A percentile compares a stretch with the other conserved stretches of the same genome.
phyloP scores from a whole-genome alignment of 2,329 filamentous ascomycete species.

The Fusarium sp. region DNA sequence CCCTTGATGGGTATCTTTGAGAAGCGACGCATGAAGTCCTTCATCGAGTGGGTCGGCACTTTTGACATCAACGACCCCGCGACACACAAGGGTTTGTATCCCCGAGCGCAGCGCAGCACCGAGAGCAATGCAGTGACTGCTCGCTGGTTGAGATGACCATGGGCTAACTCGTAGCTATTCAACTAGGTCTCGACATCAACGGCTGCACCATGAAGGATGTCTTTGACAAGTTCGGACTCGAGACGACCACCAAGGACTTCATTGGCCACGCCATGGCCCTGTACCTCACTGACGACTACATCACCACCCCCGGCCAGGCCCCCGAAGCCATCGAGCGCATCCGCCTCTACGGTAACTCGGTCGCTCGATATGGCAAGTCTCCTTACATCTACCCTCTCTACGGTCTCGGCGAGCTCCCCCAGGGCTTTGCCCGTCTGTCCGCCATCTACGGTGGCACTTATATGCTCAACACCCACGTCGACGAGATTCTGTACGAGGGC shows the following conservation, averaged over 20 bases:
- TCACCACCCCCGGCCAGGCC: conserved; percentile 77
- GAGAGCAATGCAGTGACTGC: not conserved
- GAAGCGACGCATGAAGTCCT: conserved; percentile 96
- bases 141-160: not conserved
- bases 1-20: conserved; percentile 98
- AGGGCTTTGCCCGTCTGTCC: conserved; percentile 96
- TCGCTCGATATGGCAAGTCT: conserved; percentile 96
- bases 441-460: conserved; percentile 99
- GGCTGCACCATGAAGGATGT: conserved; percentile 95
- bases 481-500: conserved; percentile 87
- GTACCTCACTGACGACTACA: conserved; percentile 91
- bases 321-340: conserved; percentile 92
- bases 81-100: conserved; percentile 84
- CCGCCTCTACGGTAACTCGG: conserved; percentile 95
- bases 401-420: conserved; percentile 94
- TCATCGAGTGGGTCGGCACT: conserved; percentile 93
- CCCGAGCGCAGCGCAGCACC: not conserved
- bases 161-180: conserved; percentile 25
- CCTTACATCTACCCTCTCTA: conserved; percentile 99
- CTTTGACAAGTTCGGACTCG: conserved; percentile 97
- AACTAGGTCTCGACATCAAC: conserved; percentile 80
- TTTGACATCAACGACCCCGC: conserved; percentile 85
- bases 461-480: conserved; percentile 96
- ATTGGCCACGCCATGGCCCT: conserved; percentile 98
- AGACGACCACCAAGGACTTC: conserved; percentile 90